A percentile compares a stretch with the other conserved stretches of the same genome.
These are phyloP conservation scores for Articulospora tetracladia DNA, from an alignment of 495 filamentous ascomycete species.

Conservation along the genomic window DNA sequence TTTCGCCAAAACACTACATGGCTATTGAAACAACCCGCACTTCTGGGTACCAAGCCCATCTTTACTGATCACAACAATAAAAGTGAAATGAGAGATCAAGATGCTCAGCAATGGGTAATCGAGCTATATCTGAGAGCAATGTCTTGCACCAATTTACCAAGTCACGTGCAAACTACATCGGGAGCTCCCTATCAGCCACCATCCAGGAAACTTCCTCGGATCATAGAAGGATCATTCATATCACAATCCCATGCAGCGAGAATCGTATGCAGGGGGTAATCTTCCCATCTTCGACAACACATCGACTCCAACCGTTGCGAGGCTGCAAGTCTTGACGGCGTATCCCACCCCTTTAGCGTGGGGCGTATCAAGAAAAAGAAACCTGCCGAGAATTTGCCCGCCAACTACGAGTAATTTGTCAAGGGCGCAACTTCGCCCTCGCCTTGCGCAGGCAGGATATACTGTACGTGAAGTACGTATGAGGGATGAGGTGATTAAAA, in stretches of 20 bases:
- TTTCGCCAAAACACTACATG: not conserved
- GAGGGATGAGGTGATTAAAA: constrained; percentile 3
- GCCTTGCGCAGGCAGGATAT: not conserved
- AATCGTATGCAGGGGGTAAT: too few relatives aligned
- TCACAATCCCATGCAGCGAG: not conserved
- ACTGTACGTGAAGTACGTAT: not conserved
- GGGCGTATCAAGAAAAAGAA: constrained; percentile 22
- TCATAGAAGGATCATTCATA: not conserved
- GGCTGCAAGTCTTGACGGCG: not conserved
- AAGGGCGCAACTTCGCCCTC: constrained; percentile 3
- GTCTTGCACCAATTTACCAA: not conserved
- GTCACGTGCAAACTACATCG: not conserved
- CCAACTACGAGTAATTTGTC: constrained; percentile 17
- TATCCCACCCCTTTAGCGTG: constrained; percentile 6
- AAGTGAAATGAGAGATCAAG: too few relatives aligned
- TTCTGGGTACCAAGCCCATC: not conserved
- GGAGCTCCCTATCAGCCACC: not conserved
- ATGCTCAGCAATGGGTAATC: too few relatives aligned
- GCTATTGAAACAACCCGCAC: not conserved
- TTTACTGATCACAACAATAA: not conserved
- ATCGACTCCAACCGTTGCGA: not conserved
- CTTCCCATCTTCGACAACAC: not conserved
- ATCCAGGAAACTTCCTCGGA: not conserved
- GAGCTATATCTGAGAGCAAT: not conserved
- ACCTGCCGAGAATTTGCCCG: constrained; percentile 22